phyloP scores from a whole-genome alignment of 1,139 yeast genomes.

The Blastobotrys proliferans region DNA sequence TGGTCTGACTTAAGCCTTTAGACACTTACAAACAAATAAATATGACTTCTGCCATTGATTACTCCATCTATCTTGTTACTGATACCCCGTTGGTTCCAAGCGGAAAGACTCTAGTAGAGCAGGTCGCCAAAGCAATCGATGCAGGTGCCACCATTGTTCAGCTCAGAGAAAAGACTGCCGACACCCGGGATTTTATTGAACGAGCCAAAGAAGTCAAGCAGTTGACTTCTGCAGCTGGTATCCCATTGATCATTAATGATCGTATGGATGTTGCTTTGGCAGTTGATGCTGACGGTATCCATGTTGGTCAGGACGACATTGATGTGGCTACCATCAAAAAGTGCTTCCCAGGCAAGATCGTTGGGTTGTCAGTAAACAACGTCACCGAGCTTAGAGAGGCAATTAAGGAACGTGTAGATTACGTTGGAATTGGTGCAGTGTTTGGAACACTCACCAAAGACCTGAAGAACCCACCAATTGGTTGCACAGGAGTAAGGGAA shows the following conservation, averaged over 20 bases:
- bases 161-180: constrained; percentile 71
- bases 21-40: neutral
- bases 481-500: constrained; percentile 61
- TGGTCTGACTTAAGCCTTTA: no score
- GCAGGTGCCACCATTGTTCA: constrained; percentile 83
- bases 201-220: constrained; percentile 59
- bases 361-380: constrained; percentile 74
- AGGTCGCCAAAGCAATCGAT: constrained; percentile 52
- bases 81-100: constrained; percentile 74
- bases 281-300: constrained; percentile 86
- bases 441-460: constrained; percentile 72
- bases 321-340: constrained; percentile 53
- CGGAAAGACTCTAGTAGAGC: constrained; percentile 48
- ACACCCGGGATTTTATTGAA: constrained; percentile 62
- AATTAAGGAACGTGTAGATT: constrained; percentile 59
- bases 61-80: constrained; percentile 72
- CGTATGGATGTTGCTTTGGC: constrained; percentile 89
- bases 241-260: constrained; percentile 85
- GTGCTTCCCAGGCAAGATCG: constrained; percentile 63
- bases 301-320: constrained; percentile 94
- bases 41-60: no score
- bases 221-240: constrained; percentile 52
- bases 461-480: constrained; percentile 50
- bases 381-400: constrained; percentile 57
- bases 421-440: constrained; percentile 83